These are phyloP conservation scores for Populus alba DNA, from an alignment of 345 rosid species.

Conservation along the genomic window DNA sequence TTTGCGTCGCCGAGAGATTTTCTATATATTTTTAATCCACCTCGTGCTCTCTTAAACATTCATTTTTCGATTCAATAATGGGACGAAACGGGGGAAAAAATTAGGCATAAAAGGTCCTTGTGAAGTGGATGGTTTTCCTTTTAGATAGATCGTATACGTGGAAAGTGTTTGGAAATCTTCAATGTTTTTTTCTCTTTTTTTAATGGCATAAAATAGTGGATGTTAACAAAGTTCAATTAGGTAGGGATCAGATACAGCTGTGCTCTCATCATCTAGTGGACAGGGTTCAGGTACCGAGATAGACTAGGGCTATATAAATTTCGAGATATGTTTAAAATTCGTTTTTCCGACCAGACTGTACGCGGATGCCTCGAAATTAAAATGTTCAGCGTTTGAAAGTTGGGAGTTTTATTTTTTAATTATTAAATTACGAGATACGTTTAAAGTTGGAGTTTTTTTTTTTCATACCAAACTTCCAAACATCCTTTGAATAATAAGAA, in stretches of 20 bases:
- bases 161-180: not conserved
- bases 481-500: fast-evolving
- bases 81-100: too few species aligned
- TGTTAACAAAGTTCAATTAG: not conserved
- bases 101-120: not conserved
- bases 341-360: too few species aligned
- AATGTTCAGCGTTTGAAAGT: too few species aligned
- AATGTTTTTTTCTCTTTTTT: not conserved
- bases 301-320: too few species aligned
- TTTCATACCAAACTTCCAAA: too few species aligned
- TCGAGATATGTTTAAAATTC: too few species aligned
- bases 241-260: not conserved
- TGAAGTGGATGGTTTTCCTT: not conserved
- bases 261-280: not conserved
- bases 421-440: too few species aligned
- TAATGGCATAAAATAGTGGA: not conserved
- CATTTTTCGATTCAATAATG: not conserved
- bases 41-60: not conserved
- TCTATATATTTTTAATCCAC: not conserved
- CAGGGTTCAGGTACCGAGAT: not conserved
- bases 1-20: not conserved
- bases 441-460: too few species aligned
- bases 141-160: not conserved
- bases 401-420: too few species aligned
- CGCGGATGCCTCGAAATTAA: too few species aligned